Evolutionary conservation across 75 land plant species (phyloP).

Genomic region (Adiantum capillusveneris): DNA sequence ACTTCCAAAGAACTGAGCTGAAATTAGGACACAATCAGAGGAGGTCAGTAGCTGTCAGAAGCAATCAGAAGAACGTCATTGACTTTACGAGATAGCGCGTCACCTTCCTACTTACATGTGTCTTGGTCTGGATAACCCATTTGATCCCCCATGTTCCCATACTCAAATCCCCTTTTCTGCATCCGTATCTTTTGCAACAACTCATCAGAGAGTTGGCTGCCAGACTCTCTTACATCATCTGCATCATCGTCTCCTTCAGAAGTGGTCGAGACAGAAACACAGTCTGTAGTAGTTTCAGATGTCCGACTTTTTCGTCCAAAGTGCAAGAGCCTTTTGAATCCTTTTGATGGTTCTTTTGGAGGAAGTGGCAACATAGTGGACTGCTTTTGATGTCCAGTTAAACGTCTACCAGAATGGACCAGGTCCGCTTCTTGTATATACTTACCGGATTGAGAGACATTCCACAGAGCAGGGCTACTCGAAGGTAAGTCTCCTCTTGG

Average conservation of each 20-base stretch:
- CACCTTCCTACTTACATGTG: conserved; percentile 6
- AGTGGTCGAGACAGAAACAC: conserved; percentile 68
- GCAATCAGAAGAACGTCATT: no score
- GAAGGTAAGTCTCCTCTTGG: conserved; percentile 44
- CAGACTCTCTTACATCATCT: conserved; percentile 51
- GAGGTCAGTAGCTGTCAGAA: no score
- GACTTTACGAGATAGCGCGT: no score
- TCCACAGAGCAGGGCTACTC: conserved; percentile 75
- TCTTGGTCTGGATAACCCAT: not conserved
- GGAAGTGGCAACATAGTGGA: conserved; percentile 4
- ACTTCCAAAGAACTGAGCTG: conserved; percentile 60
- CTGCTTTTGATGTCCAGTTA: conserved; percentile 32
- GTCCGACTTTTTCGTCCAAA: conserved; percentile 81
- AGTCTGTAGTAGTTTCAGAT: conserved; percentile 40
- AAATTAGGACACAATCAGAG: conserved; percentile 3
- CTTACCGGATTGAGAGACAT: conserved; percentile 14
- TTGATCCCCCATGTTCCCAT: not conserved
- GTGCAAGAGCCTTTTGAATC: conserved; percentile 79
- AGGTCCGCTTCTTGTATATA: not conserved
- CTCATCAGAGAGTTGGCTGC: conserved; percentile 44
- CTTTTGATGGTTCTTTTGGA: conserved; percentile 62
- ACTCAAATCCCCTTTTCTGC: not conserved
- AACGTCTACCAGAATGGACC: not conserved
- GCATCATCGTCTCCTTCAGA: conserved; percentile 95
- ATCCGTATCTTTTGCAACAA: conserved; percentile 2